phyloP scores from a whole-genome alignment of 129 eudicot genomes.

The Tagetes erecta region DNA sequence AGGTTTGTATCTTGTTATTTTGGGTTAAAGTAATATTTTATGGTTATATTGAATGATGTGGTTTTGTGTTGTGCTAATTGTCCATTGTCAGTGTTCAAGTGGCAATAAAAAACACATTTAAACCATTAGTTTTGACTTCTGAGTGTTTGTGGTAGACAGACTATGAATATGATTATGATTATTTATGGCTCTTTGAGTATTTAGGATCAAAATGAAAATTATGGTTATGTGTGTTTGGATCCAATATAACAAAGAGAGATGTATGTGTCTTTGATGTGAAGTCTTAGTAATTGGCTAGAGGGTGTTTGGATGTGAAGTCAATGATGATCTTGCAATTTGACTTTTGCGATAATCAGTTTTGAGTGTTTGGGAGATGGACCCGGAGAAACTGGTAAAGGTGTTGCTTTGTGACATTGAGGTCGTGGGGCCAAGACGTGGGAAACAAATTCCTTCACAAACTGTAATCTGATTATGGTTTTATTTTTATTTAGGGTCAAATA shows the following conservation, averaged over 20 bases:
- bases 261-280: not conserved
- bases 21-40: not conserved
- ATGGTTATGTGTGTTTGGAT: not conserved
- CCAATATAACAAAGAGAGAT: not conserved
- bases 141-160: no score
- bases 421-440: no score
- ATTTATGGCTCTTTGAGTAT: not conserved
- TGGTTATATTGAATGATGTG: not conserved
- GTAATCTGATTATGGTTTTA: no score
- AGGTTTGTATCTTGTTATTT: constrained; percentile 47
- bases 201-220: not conserved
- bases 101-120: no score
- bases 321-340: not conserved
- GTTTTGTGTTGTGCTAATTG: no score
- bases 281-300: not conserved
- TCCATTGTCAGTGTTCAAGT: no score
- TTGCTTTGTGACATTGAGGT: no score
- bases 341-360: not conserved
- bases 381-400: no score
- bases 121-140: not conserved
- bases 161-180: not conserved
- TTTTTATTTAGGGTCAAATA: no score
- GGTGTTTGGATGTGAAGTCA: no score
- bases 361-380: not conserved
- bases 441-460: no score